Percentiles rank a stretch among this genome's conserved stretches.
phyloP scores from a whole-genome alignment of 768 basidiomycete genomes.

The Neoboletus brunneissimus region DNA sequence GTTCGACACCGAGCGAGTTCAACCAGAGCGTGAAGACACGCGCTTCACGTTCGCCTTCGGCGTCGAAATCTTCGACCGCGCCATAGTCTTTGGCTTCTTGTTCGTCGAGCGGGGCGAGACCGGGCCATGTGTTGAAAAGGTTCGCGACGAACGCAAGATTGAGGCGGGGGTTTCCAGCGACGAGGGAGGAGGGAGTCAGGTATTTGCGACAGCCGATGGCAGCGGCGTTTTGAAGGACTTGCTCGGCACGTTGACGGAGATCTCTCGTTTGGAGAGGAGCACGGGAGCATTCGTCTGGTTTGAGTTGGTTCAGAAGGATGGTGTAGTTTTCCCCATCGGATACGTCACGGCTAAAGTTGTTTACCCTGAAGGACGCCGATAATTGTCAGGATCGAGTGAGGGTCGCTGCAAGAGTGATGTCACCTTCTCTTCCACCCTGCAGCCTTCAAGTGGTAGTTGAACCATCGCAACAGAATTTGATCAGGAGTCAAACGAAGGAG shows the following conservation, averaged over 20 bases:
- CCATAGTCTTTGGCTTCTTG: constrained; percentile 91
- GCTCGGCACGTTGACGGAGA: constrained; percentile 80
- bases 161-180: constrained; percentile 92
- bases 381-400: constrained; percentile 3
- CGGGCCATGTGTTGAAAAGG: constrained; percentile 96
- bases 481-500: constrained; percentile 91
- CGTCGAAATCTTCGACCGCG: constrained; percentile 94
- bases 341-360: constrained; percentile 98
- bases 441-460: constrained; percentile 97
- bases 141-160: constrained; percentile 99
- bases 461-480: constrained; percentile 97
- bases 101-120: constrained; percentile 91
- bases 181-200: constrained; percentile 86
- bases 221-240: constrained; percentile 93
- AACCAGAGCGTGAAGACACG: constrained; percentile 98
- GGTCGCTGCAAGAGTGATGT: not conserved
- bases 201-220: constrained; percentile 94
- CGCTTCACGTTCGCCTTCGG: constrained; percentile 97
- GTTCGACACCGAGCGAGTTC: constrained; percentile 95
- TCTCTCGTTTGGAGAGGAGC: constrained; percentile 86
- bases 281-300: constrained; percentile 90
- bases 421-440: constrained; percentile 89
- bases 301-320: constrained; percentile 90
- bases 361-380: constrained; percentile 60
- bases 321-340: constrained; percentile 98